These are phyloP conservation scores for Botrytis fragariae DNA, from an alignment of 2,329 filamentous ascomycete genomes.

Conservation along the genomic window DNA sequence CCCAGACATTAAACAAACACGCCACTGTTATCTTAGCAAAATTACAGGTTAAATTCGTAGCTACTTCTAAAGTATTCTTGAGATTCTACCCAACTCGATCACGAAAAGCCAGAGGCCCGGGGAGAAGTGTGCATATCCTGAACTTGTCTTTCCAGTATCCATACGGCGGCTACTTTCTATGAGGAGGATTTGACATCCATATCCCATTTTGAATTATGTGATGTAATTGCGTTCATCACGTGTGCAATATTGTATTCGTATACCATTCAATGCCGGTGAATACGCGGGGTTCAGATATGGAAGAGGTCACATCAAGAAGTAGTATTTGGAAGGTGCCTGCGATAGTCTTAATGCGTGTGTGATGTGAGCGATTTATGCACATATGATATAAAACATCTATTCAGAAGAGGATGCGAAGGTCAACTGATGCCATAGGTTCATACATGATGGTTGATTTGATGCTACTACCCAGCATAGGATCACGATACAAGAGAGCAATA, in stretches of 20 bases:
- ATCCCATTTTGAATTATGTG: not conserved
- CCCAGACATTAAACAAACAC: not conserved
- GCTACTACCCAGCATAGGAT: not conserved
- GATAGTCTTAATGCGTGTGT: not conserved
- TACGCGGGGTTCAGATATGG: not conserved
- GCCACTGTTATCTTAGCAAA: not conserved
- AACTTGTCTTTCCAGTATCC: not conserved
- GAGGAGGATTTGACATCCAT: not conserved
- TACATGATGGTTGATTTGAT: not conserved
- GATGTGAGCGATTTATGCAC: not conserved
- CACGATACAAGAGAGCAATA: not conserved
- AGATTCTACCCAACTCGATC: not conserved
- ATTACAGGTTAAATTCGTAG: not conserved
- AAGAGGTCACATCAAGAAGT: not conserved
- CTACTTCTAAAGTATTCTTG: not conserved
- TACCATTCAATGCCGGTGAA: not conserved
- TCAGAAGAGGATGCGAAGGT: not conserved
- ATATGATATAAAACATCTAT: not conserved
- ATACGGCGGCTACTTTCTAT: not conserved
- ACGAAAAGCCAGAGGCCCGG: not conserved
- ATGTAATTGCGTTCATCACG: not conserved
- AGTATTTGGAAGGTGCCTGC: not conserved
- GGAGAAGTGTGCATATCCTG: not conserved
- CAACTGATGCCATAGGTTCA: not conserved
- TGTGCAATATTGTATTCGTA: not conserved